Base-by-base conservation (phyloP, 768 basidiomycete genomes). In the Lactarius sp. region DNA sequence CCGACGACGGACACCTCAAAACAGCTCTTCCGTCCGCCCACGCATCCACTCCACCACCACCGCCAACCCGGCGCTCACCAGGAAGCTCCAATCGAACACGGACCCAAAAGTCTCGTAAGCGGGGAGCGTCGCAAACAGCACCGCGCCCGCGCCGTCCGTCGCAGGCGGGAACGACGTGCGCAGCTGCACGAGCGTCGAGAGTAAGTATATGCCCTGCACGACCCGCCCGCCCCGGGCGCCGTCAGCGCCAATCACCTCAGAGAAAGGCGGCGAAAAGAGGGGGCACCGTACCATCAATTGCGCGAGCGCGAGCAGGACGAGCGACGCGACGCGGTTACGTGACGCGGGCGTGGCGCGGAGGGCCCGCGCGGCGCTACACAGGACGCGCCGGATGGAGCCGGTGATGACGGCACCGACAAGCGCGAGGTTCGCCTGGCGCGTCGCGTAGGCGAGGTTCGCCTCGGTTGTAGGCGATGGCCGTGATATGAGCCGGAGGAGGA, bases 131-230 rank as follows among this genome's bases (percentile, higher is more conserved):
- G 83, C 74, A 70, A 92, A 90, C 31, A 92, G 75, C 68, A 87
- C 88, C 22, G 73, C 60, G 18, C 42, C 62, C 3, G 62, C 68
- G 16, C 20, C 61, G 62, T 16, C 68, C 14, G 80, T 72, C 1
- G 85, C 82, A 0, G 85, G 85, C 2, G 92, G 92, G 72, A 94
- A 92, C 12, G 87, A 86, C 33, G 86, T 85, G 46, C 91, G 86
- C 52, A 94, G 79, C 72, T 94, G 92, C 13, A 93, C 85, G 53
- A 93, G 76, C 0, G 90, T 93, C 4, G 90, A 86, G 34, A 94
- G 82, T 41, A 93, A 81, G 71, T 94, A 94, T 49, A 90, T 87
- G 12, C 87, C 88, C 91, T 93, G 49, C 0, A 56, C 44, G 41
- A 4, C 18, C 18, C 18, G 20, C 18, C 27, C 27, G 2, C 27